Evolutionary conservation across 2,329 filamentous ascomycete genomes (phyloP).

Genomic region (Fusarium ramigenum): DNA sequence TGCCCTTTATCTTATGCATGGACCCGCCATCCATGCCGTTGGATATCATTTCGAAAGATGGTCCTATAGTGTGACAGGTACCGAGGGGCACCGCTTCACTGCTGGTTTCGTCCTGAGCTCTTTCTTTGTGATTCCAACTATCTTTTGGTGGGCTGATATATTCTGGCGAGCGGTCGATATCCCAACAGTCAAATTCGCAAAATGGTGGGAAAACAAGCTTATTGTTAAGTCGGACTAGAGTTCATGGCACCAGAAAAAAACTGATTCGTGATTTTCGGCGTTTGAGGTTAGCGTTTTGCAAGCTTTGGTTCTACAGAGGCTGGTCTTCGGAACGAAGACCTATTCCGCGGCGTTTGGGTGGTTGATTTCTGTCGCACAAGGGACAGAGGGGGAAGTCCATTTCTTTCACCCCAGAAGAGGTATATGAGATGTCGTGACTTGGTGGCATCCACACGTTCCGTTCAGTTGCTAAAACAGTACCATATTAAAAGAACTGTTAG

Average conservation of each 20-base stretch:
- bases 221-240: constrained; percentile 44
- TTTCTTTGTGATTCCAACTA: constrained; percentile 58
- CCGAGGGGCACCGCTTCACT: constrained; percentile 56
- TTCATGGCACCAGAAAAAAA: not conserved
- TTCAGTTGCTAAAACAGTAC: not conserved
- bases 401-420: not conserved
- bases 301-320: not conserved
- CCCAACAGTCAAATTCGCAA: constrained; percentile 64
- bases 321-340: not conserved
- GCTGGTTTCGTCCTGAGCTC: constrained; percentile 58
- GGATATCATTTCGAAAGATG: constrained; percentile 62
- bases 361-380: constrained; percentile 16
- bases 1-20: constrained; percentile 69
- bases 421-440: not conserved
- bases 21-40: constrained; percentile 61
- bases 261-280: constrained; percentile 9
- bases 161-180: constrained; percentile 66
- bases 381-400: not conserved
- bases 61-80: constrained; percentile 59
- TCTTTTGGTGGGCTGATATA: constrained; percentile 65
- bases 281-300: constrained; percentile 8
- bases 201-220: constrained; percentile 62
- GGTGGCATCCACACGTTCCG: not conserved
- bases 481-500: constrained; percentile 1
- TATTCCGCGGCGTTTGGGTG: constrained; percentile 28